Evolutionary conservation across 306 rosid genomes (phyloP).

Genomic region (Fragaria ananassa): DNA sequence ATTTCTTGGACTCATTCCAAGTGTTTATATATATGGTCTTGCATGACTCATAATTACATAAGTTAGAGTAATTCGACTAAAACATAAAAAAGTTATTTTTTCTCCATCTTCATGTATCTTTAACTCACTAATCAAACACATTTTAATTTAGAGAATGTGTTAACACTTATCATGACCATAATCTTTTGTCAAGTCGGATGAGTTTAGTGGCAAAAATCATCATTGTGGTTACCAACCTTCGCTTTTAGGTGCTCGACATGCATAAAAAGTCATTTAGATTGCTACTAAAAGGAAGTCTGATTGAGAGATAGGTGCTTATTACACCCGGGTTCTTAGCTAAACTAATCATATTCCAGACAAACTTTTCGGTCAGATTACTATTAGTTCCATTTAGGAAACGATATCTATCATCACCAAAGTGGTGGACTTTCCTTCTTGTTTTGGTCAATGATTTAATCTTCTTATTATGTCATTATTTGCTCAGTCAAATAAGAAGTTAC

Average conservation of each 20-base stretch:
- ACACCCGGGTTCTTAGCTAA: slow-evolving; percentile 26
- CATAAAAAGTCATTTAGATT: slow-evolving; percentile 18
- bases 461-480: slow-evolving; percentile 1
- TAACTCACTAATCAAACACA: neutral
- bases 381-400: slow-evolving; percentile 14
- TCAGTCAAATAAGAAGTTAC: neutral
- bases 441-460: neutral
- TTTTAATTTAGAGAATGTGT: neutral
- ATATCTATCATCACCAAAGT: neutral
- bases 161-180: neutral
- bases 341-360: slow-evolving; percentile 21
- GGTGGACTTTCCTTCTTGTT: neutral
- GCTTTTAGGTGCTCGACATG: slow-evolving; percentile 11
- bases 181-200: neutral
- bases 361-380: slow-evolving; percentile 5
- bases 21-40: neutral
- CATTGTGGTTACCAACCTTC: slow-evolving; percentile 18
- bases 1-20: neutral
- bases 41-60: neutral
- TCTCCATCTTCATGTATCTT: neutral
- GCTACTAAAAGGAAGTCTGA: slow-evolving; percentile 20
- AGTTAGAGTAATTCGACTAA: too few relatives aligned
- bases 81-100: neutral
- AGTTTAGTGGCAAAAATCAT: neutral
- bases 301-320: neutral